Evolutionary conservation across 345 rosid species (phyloP), one percentile per base, ranked within the genome.

Genomic region (Pugionium cornutum): DNA sequence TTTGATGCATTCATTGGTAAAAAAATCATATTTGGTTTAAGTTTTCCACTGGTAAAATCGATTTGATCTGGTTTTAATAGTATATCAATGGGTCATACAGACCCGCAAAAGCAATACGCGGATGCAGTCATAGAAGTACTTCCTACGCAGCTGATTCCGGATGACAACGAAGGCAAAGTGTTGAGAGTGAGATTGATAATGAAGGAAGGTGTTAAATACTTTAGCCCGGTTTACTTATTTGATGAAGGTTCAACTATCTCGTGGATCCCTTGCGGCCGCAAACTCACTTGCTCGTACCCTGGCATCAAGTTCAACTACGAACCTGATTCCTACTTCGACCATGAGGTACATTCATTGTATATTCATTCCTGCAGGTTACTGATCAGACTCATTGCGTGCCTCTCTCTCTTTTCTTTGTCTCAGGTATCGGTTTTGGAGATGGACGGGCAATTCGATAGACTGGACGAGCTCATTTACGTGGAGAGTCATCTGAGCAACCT

Each of bases 261-360:
- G 3, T 94, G 97, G 99, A 88, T 94, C 5, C 99, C 99, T 1
- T 94, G 99, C 7, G 99, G 99, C 29, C 86, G 99, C 64, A 92
- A 89, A 73, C 99, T 92, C 56, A 85, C 95, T 10, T 92, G 99
- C 78, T 88, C 94, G 28, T 92, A 92, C 83, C 98, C 98, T 5
- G 98, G 98, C 57, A 92, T 92, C 84, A 92, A 92, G 75, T 92
- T 92, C 76, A 33, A 67, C 54, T 86, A 92, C 41, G 86, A 83
- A 36, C 99, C 98, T 0, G 96, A 92, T 26, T n/a, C 81, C 50
- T 92, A 92, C 79, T 92, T 63, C 40, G 81, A 76, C 68, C 77
- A 92, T 6, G 98, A 92, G 98, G 98, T 87, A 77, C 28, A 2
- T 74, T 11, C 9, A 18, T 18, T 18, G 18, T 18, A 18, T 18